Evolutionary conservation across 768 basidiomycete species (phyloP).

Genomic region (Suillus brevipes): DNA sequence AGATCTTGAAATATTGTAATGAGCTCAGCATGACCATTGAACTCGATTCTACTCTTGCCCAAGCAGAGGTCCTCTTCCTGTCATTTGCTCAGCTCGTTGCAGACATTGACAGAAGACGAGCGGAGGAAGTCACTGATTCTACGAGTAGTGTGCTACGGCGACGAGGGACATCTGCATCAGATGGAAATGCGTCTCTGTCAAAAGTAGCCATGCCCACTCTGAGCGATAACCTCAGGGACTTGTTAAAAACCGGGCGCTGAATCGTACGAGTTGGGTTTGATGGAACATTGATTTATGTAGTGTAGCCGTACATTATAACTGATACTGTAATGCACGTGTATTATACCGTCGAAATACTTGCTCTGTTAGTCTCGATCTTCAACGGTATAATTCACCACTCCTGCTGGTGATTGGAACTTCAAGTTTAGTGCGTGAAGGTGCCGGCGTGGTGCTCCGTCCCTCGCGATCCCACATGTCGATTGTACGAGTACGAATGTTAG

Average conservation of each 20-base stretch:
- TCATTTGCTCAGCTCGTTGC: slow-evolving; percentile 87
- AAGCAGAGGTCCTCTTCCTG: slow-evolving; percentile 95
- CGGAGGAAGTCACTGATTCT: slow-evolving; percentile 45
- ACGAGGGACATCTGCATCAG: slow-evolving; percentile 26
- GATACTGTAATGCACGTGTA: neutral
- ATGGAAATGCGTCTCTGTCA: slow-evolving; percentile 15
- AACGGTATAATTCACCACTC: too few relatives aligned
- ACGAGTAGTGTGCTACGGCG: slow-evolving; percentile 32
- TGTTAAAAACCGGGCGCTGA: slow-evolving; percentile 51
- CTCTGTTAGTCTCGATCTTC: neutral
- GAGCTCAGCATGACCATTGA: slow-evolving; percentile 97
- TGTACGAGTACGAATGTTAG: neutral
- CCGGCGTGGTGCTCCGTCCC: neutral
- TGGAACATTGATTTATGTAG: neutral
- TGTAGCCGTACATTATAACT: slow-evolving; percentile 9
- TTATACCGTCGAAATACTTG: neutral
- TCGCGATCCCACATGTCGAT: neutral
- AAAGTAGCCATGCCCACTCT: slow-evolving; percentile 47
- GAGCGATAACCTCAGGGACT: slow-evolving; percentile 61
- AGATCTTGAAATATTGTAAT: slow-evolving; percentile 88
- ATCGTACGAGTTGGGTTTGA: neutral
- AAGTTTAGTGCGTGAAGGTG: neutral
- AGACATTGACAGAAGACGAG: slow-evolving; percentile 81
- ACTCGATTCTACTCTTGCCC: slow-evolving; percentile 90
- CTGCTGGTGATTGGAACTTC: neutral